These are phyloP conservation scores for Tricladium varicosporioides DNA, from an alignment of 2,329 filamentous ascomycete genomes.

Conservation along the genomic window DNA sequence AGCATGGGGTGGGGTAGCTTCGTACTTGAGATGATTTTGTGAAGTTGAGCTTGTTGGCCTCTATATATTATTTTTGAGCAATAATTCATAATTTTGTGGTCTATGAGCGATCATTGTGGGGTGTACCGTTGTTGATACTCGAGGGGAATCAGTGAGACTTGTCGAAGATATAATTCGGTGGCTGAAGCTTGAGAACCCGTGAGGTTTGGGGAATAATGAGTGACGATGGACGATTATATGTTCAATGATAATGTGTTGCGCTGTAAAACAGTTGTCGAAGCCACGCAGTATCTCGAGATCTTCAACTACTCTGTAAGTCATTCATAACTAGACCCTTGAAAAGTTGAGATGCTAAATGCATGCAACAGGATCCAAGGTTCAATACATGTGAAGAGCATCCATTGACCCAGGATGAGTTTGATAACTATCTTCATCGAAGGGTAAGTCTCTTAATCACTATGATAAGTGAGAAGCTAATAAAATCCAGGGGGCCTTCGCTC, in stretches of 20 bases:
- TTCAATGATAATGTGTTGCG: conserved; percentile 31
- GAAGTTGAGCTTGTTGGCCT: background rate
- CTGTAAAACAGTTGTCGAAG: conserved; percentile 21
- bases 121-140: too few relatives aligned
- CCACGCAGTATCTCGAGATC: conserved; percentile 25
- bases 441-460: conserved; percentile 15
- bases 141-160: background rate
- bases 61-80: background rate
- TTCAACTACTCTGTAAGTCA: conserved; percentile 23
- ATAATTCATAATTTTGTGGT: background rate
- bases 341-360: too few relatives aligned
- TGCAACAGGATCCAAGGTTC: conserved; percentile 26
- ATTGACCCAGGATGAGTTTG: conserved; percentile 32
- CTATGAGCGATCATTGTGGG: too few relatives aligned
- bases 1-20: background rate
- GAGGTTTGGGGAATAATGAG: too few relatives aligned
- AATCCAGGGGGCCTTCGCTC: conserved; percentile 18
- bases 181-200: background rate
- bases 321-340: too few relatives aligned
- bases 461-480: background rate
- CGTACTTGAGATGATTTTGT: background rate
- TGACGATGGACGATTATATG: conserved; percentile 36
- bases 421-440: conserved; percentile 33
- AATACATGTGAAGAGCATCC: conserved; percentile 33
- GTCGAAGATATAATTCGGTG: background rate